Conservation (phyloP, 1,284 basidiomycete species). For the Cerrena zonata region DNA sequence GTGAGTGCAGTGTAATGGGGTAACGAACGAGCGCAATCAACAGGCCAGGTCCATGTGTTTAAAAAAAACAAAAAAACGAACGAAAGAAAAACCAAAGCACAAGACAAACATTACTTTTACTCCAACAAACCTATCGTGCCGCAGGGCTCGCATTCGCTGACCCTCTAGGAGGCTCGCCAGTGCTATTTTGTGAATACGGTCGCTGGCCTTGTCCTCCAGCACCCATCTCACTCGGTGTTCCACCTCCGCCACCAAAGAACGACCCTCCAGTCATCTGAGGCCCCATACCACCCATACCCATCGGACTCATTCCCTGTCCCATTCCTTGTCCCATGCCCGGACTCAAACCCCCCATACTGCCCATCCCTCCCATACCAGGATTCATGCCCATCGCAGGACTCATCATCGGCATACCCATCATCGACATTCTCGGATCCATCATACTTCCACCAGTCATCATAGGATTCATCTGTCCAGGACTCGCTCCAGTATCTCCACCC, state of each 20-base stretch:
- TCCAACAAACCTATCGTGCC: too few species aligned
- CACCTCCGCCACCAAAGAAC: slow-evolving; percentile 16
- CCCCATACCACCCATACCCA: slow-evolving; percentile 18
- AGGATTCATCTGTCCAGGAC: slow-evolving; percentile 38
- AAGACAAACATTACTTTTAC: too few species aligned
- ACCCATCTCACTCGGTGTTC: slow-evolving; percentile 10
- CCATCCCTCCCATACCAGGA: slow-evolving; percentile 15
- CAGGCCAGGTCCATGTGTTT: too few species aligned
- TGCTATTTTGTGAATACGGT: slow-evolving; percentile 20
- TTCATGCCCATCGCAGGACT: slow-evolving; percentile 31
- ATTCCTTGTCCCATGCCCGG: slow-evolving; percentile 8
- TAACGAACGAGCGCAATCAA: too few species aligned
- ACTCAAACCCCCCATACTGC: slow-evolving; percentile 12
- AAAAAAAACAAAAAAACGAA: too few species aligned
- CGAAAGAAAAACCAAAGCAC: too few species aligned
- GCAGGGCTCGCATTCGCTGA: slow-evolving; percentile 2
- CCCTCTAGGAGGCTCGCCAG: neutral
- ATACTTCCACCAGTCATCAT: slow-evolving; percentile 51
- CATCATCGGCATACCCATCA: slow-evolving; percentile 46
- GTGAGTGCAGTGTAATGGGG: too few species aligned
- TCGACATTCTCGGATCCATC: slow-evolving; percentile 47
- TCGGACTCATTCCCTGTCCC: slow-evolving; percentile 20
- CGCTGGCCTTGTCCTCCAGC: slow-evolving; percentile 9
- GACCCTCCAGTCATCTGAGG: slow-evolving; percentile 21
- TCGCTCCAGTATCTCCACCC: slow-evolving; percentile 46